Conservation (phyloP, 2,329 filamentous ascomycete species). For the Exophiala lecanii-corni region DNA sequence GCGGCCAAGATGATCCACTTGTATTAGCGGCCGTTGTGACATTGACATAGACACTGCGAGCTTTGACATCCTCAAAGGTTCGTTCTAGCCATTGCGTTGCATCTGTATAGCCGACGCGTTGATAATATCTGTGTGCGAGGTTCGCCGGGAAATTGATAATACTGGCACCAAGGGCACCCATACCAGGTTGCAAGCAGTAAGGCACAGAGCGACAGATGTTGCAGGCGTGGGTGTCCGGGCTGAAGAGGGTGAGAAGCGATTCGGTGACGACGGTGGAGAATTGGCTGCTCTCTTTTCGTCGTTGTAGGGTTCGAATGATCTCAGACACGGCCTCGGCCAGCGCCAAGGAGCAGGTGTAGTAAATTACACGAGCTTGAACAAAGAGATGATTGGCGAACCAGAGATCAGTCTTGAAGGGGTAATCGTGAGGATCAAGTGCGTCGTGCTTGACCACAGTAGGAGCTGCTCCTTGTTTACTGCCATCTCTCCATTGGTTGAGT, state of each 20-base stretch:
- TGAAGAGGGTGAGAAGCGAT: slow-evolving; percentile 7
- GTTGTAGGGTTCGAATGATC: slow-evolving; percentile 9
- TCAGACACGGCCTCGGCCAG: slow-evolving; percentile 16
- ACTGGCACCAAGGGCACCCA: slow-evolving; percentile 23
- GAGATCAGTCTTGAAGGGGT: slow-evolving; percentile 22
- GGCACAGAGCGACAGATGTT: slow-evolving; percentile 20
- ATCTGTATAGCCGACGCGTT: slow-evolving; percentile 8
- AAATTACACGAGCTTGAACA: slow-evolving; percentile 20
- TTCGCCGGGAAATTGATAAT: slow-evolving; percentile 23
- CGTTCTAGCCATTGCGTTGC: slow-evolving; percentile 16
- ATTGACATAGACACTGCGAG: too few relatives aligned
- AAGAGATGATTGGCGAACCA: slow-evolving; percentile 24
- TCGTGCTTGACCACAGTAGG: slow-evolving; percentile 17
- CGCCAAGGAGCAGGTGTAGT: slow-evolving; percentile 19
- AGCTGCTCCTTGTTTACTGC: slow-evolving; percentile 16
- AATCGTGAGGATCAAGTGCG: slow-evolving; percentile 10
- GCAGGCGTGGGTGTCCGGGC: slow-evolving; percentile 12
- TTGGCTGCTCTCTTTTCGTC: slow-evolving; percentile 7
- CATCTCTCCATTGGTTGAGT: slow-evolving; percentile 20
- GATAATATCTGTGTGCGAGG: slow-evolving; percentile 18
- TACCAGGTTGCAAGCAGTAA: slow-evolving; percentile 23
- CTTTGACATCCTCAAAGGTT: slow-evolving; percentile 14
- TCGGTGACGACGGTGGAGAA: slow-evolving; percentile 4
- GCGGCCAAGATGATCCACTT: too few relatives aligned
- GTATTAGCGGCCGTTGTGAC: too few relatives aligned